Percentiles rank a stretch among this genome's conserved stretches.
phyloP scores from a whole-genome alignment of 805 yeast genomes.

The Wickerhamomyces subpelliculosus region DNA sequence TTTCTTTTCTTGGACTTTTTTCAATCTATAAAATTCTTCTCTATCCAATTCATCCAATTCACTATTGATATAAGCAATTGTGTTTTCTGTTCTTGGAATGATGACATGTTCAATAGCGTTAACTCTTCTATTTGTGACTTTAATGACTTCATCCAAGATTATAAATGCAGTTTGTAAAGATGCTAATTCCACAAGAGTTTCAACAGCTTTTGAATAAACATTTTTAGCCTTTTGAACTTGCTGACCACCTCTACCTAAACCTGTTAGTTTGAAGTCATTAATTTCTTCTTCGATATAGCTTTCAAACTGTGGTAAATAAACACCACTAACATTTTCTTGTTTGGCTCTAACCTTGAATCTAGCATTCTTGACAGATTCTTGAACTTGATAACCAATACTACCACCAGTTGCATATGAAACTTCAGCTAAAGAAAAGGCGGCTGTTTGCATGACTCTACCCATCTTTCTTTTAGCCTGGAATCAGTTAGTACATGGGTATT shows the following conservation, averaged over 20 bases:
- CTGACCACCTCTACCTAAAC: slow-evolving; percentile 97
- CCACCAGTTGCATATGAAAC: slow-evolving; percentile 97
- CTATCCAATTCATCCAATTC: slow-evolving; percentile 97
- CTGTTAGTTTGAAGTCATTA: slow-evolving; percentile 93
- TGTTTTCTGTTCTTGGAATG: slow-evolving; percentile 95
- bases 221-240: slow-evolving; percentile 92
- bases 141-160: slow-evolving; percentile 93
- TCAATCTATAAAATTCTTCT: slow-evolving; percentile 91
- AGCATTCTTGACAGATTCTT: slow-evolving; percentile 86
- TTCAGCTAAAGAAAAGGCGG: slow-evolving; percentile 95
- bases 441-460: slow-evolving; percentile 98
- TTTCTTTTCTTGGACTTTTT: slow-evolving; percentile 55
- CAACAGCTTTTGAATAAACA: slow-evolving; percentile 94
- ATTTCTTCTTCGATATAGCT: slow-evolving; percentile 74
- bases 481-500: slow-evolving; percentile 2
- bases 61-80: slow-evolving; percentile 85
- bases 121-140: slow-evolving; percentile 96
- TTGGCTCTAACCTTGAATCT: slow-evolving; percentile 86
- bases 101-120: slow-evolving; percentile 98
- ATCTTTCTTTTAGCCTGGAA: slow-evolving; percentile 76
- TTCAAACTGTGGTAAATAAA: slow-evolving; percentile 87
- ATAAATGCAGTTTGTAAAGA: slow-evolving; percentile 95
- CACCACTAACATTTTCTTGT: slow-evolving; percentile 97
- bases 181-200: slow-evolving; percentile 91
- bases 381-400: slow-evolving; percentile 91